Evolutionary conservation across 139 green algal genomes (phyloP).

Genomic region (Penium margaritaceum): DNA sequence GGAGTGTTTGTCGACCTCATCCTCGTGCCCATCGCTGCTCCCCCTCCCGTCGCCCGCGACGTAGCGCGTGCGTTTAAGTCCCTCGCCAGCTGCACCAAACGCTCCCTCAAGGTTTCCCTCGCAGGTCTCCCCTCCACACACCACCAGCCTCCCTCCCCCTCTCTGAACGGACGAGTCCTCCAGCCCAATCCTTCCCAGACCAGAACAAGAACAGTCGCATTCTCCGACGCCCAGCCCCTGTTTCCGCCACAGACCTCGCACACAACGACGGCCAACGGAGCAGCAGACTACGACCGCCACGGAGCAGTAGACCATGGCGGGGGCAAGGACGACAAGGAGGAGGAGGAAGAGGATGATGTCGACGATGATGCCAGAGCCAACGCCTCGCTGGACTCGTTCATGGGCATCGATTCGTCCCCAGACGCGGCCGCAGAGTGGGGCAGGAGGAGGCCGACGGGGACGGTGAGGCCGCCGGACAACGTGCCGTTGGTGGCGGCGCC

Average conservation of each 20-base stretch:
- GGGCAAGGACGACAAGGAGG: background rate
- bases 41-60: slow-evolving; percentile 16
- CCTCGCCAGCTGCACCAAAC: background rate
- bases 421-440: too few relatives aligned
- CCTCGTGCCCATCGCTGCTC: slow-evolving; percentile 20
- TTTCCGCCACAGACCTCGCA: too few relatives aligned
- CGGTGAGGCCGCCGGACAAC: slow-evolving; percentile 1
- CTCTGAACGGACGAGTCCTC: too few relatives aligned
- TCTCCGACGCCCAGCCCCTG: background rate
- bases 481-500: background rate
- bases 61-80: slow-evolving; percentile 37
- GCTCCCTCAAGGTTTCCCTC: slow-evolving; percentile 14
- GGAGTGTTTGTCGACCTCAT: slow-evolving; percentile 32
- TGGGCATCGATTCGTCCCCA: too few relatives aligned
- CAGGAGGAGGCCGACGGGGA: background rate
- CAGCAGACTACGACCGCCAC: too few relatives aligned
- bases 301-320: too few relatives aligned
- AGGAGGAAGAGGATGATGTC: background rate
- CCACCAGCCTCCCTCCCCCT: background rate
- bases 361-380: background rate
- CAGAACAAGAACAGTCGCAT: too few relatives aligned
- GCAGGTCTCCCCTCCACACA: background rate
- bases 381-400: too few relatives aligned
- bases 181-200: too few relatives aligned
- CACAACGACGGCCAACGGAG: too few relatives aligned